A percentile compares a stretch with the other conserved stretches of the same genome.
These are phyloP conservation scores for Lachnellula arida DNA, from an alignment of 2,329 filamentous ascomycete genomes.

Conservation along the genomic window DNA sequence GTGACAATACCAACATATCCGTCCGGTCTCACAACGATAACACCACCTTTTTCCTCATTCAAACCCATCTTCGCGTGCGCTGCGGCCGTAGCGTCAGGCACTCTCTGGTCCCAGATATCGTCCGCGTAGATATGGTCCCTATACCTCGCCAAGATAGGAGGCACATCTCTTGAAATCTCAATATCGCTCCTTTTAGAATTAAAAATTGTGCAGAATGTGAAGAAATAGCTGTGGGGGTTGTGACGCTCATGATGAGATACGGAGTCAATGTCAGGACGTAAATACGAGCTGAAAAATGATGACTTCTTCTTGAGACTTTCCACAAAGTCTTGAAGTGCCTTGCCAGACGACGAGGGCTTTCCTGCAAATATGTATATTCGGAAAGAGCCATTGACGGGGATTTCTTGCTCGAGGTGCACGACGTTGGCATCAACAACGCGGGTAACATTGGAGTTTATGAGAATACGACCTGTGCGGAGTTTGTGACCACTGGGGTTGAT, in stretches of 20 bases:
- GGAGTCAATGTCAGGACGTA: constrained; percentile 53
- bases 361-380: constrained; percentile 85
- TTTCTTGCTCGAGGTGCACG: constrained; percentile 84
- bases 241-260: constrained; percentile 75
- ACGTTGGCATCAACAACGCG: constrained; percentile 85
- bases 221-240: constrained; percentile 81
- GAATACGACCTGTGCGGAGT: constrained; percentile 67
- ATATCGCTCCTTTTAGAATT: constrained; percentile 62
- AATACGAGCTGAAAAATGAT: constrained; percentile 69
- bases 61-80: constrained; percentile 87
- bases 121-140: constrained; percentile 82
- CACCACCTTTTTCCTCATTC: constrained; percentile 65
- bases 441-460: constrained; percentile 77
- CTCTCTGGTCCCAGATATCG: constrained; percentile 68
- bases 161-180: constrained; percentile 68
- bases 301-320: constrained; percentile 56
- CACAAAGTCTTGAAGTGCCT: constrained; percentile 67
- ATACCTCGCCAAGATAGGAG: constrained; percentile 67
- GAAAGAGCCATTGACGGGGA: constrained; percentile 85
- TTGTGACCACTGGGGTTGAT: constrained; percentile 63
- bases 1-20: constrained; percentile 80
- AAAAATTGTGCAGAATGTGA: constrained; percentile 73
- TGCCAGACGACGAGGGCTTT: constrained; percentile 50
- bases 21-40: constrained; percentile 81
- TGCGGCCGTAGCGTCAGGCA: constrained; percentile 64